Percentiles rank a stretch among this genome's conserved stretches.
Conservation (phyloP, 2,329 filamentous ascomycete genomes). For the Calonectria ilicicola region DNA sequence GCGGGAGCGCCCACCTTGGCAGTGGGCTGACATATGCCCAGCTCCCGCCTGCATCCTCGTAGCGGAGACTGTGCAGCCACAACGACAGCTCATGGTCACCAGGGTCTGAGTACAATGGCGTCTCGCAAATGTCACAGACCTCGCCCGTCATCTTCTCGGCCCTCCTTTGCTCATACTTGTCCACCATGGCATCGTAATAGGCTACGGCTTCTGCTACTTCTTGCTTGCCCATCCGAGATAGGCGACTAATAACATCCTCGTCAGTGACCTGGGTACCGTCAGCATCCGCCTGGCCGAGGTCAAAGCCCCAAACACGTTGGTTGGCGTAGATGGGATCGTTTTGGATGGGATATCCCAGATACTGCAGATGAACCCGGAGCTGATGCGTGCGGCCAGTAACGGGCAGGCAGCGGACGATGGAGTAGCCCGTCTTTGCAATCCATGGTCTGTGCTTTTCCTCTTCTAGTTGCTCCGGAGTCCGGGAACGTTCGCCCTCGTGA, state of each 20-base stretch:
- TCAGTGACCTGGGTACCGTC: conserved; percentile 80
- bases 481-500: conserved; percentile 36
- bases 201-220: conserved; percentile 91
- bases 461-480: conserved; percentile 36
- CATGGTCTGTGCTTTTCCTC: conserved; percentile 51
- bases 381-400: conserved; percentile 96
- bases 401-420: conserved; percentile 92
- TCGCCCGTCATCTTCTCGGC: conserved; percentile 94
- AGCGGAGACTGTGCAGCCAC: conserved; percentile 92
- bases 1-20: conserved; percentile 89
- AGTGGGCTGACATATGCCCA: conserved; percentile 91
- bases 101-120: conserved; percentile 92
- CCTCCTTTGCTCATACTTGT: conserved; percentile 88
- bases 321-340: conserved; percentile 99
- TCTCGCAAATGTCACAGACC: conserved; percentile 83
- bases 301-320: conserved; percentile 86
- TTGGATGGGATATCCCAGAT: conserved; percentile 92
- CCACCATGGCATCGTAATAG: conserved; percentile 94
- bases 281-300: conserved; percentile 75
- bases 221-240: conserved; percentile 92
- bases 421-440: conserved; percentile 81
- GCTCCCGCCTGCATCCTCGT: conserved; percentile 83
- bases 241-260: conserved; percentile 87
- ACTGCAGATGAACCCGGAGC: conserved; percentile 93
- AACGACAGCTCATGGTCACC: conserved; percentile 90